phyloP scores from a whole-genome alignment of 2,329 filamentous ascomycete genomes.

The Saccharata proteae region DNA sequence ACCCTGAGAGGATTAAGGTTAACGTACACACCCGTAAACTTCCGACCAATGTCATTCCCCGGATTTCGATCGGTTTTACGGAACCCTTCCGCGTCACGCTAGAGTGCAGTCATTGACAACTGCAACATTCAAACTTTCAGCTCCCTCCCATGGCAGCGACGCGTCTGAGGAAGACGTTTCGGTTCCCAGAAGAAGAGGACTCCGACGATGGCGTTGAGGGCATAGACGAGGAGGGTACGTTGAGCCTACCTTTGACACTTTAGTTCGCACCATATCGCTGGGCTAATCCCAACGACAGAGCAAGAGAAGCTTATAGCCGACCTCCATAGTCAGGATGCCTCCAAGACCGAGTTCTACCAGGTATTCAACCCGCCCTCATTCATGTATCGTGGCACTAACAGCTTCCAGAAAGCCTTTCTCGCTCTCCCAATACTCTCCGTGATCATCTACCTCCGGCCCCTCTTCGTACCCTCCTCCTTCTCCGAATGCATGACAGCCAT shows the following conservation, averaged over 20 bases:
- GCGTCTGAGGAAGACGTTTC: constrained; percentile 65
- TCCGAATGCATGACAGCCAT: constrained; percentile 36
- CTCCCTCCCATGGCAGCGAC: constrained; percentile 45
- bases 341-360: constrained; percentile 22
- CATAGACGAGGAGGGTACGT: constrained; percentile 62
- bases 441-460: constrained; percentile 42
- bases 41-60: too few species aligned
- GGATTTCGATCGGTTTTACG: too few species aligned
- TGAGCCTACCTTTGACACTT: too few species aligned
- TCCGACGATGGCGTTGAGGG: constrained; percentile 45
- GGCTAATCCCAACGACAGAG: too few species aligned
- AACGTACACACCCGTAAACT: too few species aligned
- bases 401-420: constrained; percentile 35
- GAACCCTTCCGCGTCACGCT: too few species aligned
- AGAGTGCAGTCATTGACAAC: not conserved
- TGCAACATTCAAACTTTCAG: not conserved
- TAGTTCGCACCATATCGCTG: too few species aligned
- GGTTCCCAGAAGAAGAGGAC: constrained; percentile 54
- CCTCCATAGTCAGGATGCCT: constrained; percentile 42
- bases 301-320: constrained; percentile 51
- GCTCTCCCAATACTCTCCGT: constrained; percentile 45
- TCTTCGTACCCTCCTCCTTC: constrained; percentile 28
- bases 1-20: too few species aligned
- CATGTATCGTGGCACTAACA: not conserved
- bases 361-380: constrained; percentile 16